Evolutionary conservation across 2,329 filamentous ascomycete species (phyloP).

Genomic region (Beauveria sp.): DNA sequence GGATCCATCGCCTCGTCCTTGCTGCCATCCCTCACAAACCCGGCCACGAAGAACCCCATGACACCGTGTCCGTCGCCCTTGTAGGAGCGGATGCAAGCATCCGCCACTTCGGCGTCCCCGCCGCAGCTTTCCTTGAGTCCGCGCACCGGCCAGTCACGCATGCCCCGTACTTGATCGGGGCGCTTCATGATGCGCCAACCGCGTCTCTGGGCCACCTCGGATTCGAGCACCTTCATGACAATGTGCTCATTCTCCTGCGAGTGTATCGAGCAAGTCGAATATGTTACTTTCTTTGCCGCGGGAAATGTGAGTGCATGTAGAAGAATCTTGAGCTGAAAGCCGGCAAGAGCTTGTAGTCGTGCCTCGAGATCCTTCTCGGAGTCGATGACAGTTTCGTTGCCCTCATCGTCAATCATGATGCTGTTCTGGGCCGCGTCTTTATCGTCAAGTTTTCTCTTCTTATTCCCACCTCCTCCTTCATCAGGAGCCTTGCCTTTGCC

Average conservation of each 20-base stretch:
- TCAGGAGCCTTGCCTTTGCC: conserved; percentile 11
- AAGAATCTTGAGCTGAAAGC: conserved; percentile 75
- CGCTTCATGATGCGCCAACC: conserved; percentile 75
- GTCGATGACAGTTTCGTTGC: conserved; percentile 43
- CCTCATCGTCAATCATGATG: conserved; percentile 49
- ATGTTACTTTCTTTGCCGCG: conserved; percentile 66
- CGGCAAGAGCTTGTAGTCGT: conserved; percentile 65
- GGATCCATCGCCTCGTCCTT: conserved; percentile 14
- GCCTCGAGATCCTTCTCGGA: conserved; percentile 50
- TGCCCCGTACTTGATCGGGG: conserved; percentile 65
- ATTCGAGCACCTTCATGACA: conserved; percentile 62
- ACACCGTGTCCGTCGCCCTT: conserved; percentile 75
- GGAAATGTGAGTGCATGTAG: conserved; percentile 81
- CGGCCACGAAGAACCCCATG: conserved; percentile 95
- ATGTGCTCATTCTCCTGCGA: conserved; percentile 83
- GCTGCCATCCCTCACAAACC: conserved; percentile 49
- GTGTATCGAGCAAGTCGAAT: conserved; percentile 90
- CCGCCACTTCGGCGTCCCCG: conserved; percentile 48
- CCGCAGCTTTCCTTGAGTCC: conserved; percentile 44
- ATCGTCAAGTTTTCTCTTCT: conserved; percentile 39
- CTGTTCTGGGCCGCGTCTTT: conserved; percentile 22
- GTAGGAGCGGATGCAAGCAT: conserved; percentile 74
- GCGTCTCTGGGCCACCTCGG: conserved; percentile 52
- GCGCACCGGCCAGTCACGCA: conserved; percentile 67
- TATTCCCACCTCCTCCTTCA: conserved; percentile 6